Evolutionary conservation across 805 yeast species (phyloP).

Genomic region (Diddensiella santjacobensis): DNA sequence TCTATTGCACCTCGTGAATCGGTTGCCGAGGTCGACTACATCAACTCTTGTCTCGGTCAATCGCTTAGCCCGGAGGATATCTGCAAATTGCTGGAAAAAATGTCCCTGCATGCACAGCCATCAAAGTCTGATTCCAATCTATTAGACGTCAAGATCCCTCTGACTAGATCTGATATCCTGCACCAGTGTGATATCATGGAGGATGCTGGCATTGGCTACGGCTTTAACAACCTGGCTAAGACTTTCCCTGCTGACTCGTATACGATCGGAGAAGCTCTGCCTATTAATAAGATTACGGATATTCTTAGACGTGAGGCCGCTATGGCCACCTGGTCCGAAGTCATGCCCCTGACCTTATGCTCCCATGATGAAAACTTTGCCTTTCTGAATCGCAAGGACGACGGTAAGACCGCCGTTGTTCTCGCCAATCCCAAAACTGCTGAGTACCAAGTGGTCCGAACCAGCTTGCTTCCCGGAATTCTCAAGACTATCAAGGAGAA

Average conservation of each 20-base stretch:
- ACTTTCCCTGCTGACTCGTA: constrained; percentile 76
- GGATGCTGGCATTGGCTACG: constrained; percentile 95
- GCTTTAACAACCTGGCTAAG: constrained; percentile 82
- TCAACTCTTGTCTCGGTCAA: constrained; percentile 91
- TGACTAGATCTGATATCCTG: constrained; percentile 91
- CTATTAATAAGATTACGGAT: constrained; percentile 86
- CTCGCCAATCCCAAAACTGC: constrained; percentile 94
- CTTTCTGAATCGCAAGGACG: constrained; percentile 71
- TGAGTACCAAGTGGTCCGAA: constrained; percentile 97
- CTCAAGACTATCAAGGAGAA: constrained; percentile 94
- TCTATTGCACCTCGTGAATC: constrained; percentile 61
- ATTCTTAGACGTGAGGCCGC: constrained; percentile 87
- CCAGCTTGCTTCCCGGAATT: constrained; percentile 89
- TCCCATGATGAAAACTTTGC: constrained; percentile 96
- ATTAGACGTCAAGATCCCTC: constrained; percentile 72
- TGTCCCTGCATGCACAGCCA: constrained; percentile 70
- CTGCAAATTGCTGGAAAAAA: constrained; percentile 61
- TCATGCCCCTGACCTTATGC: constrained; percentile 89
- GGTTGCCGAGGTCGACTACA: constrained; percentile 74
- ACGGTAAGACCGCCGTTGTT: constrained; percentile 74
- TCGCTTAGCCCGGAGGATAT: constrained; percentile 66
- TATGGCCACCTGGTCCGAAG: constrained; percentile 95
- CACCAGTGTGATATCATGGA: constrained; percentile 99
- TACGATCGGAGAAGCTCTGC: constrained; percentile 79
- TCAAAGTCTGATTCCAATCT: constrained; percentile 45